Conservation (phyloP, 192 early-diverging fungal species). For the Piromyces finnis region DNA sequence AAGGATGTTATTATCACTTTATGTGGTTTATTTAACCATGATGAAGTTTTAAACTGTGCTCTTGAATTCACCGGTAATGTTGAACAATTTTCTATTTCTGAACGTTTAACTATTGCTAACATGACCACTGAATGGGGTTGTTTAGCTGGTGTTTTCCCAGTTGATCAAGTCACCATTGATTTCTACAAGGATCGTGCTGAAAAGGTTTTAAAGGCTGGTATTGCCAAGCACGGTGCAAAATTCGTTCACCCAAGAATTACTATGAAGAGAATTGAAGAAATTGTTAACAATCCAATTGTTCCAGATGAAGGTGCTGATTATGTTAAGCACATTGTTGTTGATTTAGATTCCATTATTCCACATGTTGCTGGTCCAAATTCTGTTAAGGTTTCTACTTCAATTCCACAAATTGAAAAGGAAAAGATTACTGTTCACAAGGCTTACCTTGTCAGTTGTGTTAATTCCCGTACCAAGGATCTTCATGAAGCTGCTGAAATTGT, state of each 20-base stretch:
- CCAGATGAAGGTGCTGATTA: conserved; percentile 45
- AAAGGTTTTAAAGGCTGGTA: conserved; percentile 19
- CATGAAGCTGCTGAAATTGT: conserved; percentile 65
- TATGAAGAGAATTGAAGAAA: conserved; percentile 7
- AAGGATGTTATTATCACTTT: conserved; percentile 94
- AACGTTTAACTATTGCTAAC: conserved; percentile 89
- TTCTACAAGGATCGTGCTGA: conserved; percentile 49
- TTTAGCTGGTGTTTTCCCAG: conserved; percentile 87
- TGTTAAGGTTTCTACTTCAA: conserved; percentile 78
- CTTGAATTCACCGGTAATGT: conserved; percentile 84
- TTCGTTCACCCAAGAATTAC: conserved; percentile 23
- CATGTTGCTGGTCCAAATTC: conserved; percentile 88
- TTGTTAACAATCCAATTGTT: conserved; percentile 6
- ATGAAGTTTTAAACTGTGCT: conserved; percentile 91
- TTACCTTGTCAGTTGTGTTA: conserved; percentile 89
- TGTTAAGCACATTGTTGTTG: conserved; percentile 68
- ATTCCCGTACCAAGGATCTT: conserved; percentile 80
- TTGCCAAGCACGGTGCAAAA: conserved; percentile 1
- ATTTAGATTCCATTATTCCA: conserved; percentile 71
- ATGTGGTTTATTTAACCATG: conserved; percentile 79
- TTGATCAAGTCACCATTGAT: conserved; percentile 57
- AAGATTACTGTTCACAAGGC: conserved; percentile 73
- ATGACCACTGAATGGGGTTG: conserved; percentile 99
- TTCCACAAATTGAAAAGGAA: conserved; percentile 49
- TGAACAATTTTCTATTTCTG: conserved; percentile 53